Evolutionary conservation across 1,139 yeast species (phyloP), one percentile per base, ranked within the genome.

Genomic region (Ogataea hybrid): DNA sequence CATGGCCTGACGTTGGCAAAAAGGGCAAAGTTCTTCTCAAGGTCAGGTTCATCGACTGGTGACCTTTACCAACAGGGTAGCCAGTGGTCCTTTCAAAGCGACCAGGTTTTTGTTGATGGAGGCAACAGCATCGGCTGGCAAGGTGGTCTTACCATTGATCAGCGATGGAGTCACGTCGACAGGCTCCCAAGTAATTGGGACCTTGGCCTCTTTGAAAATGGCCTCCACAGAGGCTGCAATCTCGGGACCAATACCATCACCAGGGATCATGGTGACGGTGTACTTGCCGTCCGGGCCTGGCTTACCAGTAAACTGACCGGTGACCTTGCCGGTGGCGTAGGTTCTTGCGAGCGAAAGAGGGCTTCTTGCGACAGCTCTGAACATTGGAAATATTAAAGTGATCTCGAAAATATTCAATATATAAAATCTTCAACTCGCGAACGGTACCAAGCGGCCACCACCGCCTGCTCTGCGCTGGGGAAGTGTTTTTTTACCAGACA

Each of bases 31-130:
- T 87, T 76, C 96, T 88, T 78, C 98, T 88, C 67, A 92, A 77
- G 32, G 98, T 92, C 77, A 92, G 77, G 77, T 92, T 92, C 79
- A 92, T 82, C 35, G 97, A 90, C 63, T 90, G 89, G 75, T 92
- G 97, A 62, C 97, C 98, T 74, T 90, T 92, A 62, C 97, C 98
- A 53, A 90, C 90, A 48, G 97, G 98, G 98, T 92, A 46, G 97
- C 97, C 62, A 92, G 75, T 27, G 97, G 97, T 53, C 98, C 98
- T 74, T 92, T 92, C 65, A 92, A 79, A 46, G 97, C 98, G 52
- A 92, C 92, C 70, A 84, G 77, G 75, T 90, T 87, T 71, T 78
- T 84, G 76, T 87, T 87, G 69, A 92, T 92, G 37, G 95, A 85
- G 59, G 85, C 90, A 53, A 92, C 88, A 46, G 97, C 97, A 33